phyloP scores from a whole-genome alignment of 441 rosid genomes.

The Theobroma grandiflorum region DNA sequence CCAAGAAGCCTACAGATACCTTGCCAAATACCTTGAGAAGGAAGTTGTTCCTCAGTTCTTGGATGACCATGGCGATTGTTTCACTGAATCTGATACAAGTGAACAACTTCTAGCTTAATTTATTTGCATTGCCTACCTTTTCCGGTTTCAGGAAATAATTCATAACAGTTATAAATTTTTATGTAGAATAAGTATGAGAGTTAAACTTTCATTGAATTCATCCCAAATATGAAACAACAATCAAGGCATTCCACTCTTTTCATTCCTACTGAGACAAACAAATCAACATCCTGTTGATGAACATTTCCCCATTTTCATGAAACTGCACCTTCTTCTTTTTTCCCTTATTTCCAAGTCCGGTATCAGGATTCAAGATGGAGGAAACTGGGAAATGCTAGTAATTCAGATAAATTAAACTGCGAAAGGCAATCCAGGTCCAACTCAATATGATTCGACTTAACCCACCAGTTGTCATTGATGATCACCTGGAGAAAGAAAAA shows the following conservation, averaged over 20 bases:
- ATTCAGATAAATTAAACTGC: no score
- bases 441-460: no score
- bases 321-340: no score
- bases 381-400: no score
- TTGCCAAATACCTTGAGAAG: constrained; percentile 23
- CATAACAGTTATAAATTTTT: neutral
- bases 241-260: no score
- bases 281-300: neutral
- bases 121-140: neutral
- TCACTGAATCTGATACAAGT: neutral
- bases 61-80: neutral
- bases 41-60: neutral
- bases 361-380: no score
- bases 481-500: no score
- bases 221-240: neutral
- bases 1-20: constrained; percentile 45
- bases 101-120: neutral
- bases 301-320: no score
- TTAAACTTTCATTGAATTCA: neutral
- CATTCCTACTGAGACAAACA: neutral
- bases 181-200: neutral
- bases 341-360: no score
- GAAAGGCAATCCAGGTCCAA: no score
- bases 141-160: neutral
- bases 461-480: no score